Percentiles rank a stretch among this genome's conserved stretches.
Conservation (phyloP, 352 stramenopile genomes). For the Globisporangium nunn region DNA sequence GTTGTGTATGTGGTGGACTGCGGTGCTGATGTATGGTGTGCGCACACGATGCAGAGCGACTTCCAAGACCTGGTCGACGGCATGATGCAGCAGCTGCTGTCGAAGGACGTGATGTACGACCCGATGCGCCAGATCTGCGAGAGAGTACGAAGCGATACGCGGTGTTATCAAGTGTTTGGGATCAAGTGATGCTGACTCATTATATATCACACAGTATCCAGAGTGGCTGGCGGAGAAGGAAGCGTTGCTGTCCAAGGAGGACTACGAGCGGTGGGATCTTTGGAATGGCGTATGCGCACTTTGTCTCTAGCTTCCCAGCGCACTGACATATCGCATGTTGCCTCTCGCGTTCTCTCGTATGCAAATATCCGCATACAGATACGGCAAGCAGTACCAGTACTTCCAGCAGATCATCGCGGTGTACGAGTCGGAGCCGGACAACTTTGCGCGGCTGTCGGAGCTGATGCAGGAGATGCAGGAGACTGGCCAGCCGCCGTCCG, state of each 20-base stretch:
- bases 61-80: constrained; percentile 93
- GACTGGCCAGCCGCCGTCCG: constrained; percentile 91
- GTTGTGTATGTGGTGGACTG: too few relatives aligned
- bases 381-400: constrained; percentile 96
- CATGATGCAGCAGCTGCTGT: constrained; percentile 98
- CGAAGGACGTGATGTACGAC: constrained; percentile 99
- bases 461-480: constrained; percentile 96
- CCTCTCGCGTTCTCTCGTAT: background rate
- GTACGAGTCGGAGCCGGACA: constrained; percentile 96
- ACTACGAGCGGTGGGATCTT: constrained; percentile 88
- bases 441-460: constrained; percentile 92
- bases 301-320: too few relatives aligned
- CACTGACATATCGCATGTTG: background rate
- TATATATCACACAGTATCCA: constrained; percentile 90
- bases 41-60: constrained; percentile 59
- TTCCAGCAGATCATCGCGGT: constrained; percentile 96
- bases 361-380: constrained; percentile 39
- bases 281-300: too few relatives aligned
- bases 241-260: constrained; percentile 77
- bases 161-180: too few relatives aligned
- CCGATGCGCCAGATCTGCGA: constrained; percentile 95
- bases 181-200: too few relatives aligned
- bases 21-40: background rate
- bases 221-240: constrained; percentile 95
- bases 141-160: constrained; percentile 30